Base-by-base conservation (phyloP, 805 yeast species). In the Barnettozyma pratensis region DNA sequence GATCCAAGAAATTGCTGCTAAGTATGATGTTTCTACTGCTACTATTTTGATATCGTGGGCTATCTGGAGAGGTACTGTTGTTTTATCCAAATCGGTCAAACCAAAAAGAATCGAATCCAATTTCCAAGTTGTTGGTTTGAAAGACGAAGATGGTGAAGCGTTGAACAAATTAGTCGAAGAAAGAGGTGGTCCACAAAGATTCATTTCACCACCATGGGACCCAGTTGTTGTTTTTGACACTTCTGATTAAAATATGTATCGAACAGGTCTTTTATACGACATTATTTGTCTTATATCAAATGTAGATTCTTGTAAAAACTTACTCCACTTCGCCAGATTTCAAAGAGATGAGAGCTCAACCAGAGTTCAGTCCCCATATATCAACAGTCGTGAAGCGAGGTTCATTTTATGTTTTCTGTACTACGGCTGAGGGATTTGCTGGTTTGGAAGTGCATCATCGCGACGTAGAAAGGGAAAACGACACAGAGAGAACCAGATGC, bases 41-140 rank as follows among this genome's bases (percentile, higher is more conserved):
- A 74, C 76, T 45, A 60, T 81, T 34, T 66, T 78, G 47, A 68
- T 81, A 52, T 76, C 83, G 30, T 83, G 87, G 88, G 80, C 76
- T 37, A 65, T 77, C 34, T 69, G 72, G 61, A 77, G 86, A 67
- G 79, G 76, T 37, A 69, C 76, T 35, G 77, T 80, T 42, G 81
- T 79, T 5, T 60, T 77, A 50, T 80, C 81, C 43, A 77, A 77
- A 60, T 74, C 80, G 25, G 71, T 71, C 28, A 71, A 68, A 42
- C 69, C 73, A 19, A 53, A 59, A 4, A 73, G 81, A 72, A 68
- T 77, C 47, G 63, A 54, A 7, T 54, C 67, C 29, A 71, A 71
- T 55, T 56, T 63, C 56, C 61, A 52, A 47, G 55, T 60, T 19
- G 56, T 67, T 19, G 62, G 56, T 26, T 63, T 71, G 49, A 50